Base-by-base conservation (phyloP, 2,329 filamentous ascomycete genomes). In the Macrophomina pseudophaseolina region DNA sequence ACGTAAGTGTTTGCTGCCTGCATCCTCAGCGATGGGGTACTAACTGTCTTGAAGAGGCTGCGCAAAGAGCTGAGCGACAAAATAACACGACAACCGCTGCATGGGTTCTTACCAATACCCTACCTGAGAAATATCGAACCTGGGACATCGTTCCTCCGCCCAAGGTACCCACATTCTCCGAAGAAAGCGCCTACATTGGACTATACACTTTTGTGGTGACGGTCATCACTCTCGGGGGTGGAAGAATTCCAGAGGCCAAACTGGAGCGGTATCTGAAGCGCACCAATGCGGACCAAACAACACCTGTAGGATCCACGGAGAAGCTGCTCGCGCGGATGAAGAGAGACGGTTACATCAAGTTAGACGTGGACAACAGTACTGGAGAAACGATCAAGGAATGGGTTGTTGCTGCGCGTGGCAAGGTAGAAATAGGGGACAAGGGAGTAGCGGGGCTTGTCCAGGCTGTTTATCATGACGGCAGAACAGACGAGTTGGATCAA, bases 351-450 rank as follows among this genome's bases (percentile, higher is more conserved):
- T 99, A 99, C 74, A 81, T 99, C 2, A 84, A 93, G 42, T 91
- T 88, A 70, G 85, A 89, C 59, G 85, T 89, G 23, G 93, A 97
- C 71, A 86, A 76, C 70, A 79, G 80, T 72, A 88, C 87, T 1
- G 92, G 91, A 32, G 92, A 97, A 44, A 89, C 94, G 69, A 84
- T 87, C 2, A 84, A 93, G 7, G 93, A 92, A 56, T 99, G 92
- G 85, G 87, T 91, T 66, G 87, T 97, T 14, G 95, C 95, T 1
- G 90, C 93, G 5, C 86, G 95, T 28, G 94, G 91, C 5, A 95
- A 91, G 78, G 84, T 94, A 7, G 95, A 98, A 78, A 87, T 98
- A 42, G 92, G 91, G 0, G 83, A 89, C n/a, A 85, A 88, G 59
- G 92, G 91, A 0, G 90, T 95, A 12, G 87, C 88, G 18, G 88